Percentiles rank a stretch among this genome's conserved stretches.
These are phyloP conservation scores for Phycomyces nitens DNA, from an alignment of 192 early-diverging fungal genomes.

Conservation along the genomic window DNA sequence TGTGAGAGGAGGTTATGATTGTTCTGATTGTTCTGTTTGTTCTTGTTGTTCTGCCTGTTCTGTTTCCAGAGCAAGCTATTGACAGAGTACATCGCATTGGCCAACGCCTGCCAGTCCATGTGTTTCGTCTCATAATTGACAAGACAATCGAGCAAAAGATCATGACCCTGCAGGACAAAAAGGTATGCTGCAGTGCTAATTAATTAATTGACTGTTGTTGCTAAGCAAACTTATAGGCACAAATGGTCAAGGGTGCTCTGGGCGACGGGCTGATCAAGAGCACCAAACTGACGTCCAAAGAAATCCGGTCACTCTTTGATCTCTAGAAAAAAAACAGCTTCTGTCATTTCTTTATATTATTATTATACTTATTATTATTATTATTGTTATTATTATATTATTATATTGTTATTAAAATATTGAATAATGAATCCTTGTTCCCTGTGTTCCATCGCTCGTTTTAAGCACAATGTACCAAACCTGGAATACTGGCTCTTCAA, in stretches of 20 bases:
- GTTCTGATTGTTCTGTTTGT: too few species aligned
- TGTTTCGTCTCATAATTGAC: constrained; percentile 64
- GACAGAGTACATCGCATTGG: constrained; percentile 82
- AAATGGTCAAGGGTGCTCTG: constrained; percentile 31
- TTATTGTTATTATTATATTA: too few species aligned
- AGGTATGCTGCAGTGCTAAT: too few species aligned
- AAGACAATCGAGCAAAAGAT: constrained; percentile 87
- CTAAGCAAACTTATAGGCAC: too few species aligned
- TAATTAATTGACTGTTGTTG: too few species aligned
- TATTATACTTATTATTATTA: not conserved
- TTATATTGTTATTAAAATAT: too few species aligned
- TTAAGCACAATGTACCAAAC: too few species aligned
- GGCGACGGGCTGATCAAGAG: constrained; percentile 22
- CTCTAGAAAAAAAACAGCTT: constrained; percentile 2
- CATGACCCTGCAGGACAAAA: constrained; percentile 72
- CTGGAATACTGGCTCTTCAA: too few species aligned
- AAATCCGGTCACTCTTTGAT: constrained; percentile 30
- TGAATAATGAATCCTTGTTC: too few species aligned
- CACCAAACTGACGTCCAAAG: constrained; percentile 30
- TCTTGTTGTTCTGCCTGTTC: too few species aligned
- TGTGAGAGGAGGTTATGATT: not conserved
- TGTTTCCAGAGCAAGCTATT: constrained; percentile 58
- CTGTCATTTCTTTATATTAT: constrained; percentile 1
- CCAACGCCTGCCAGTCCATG: constrained; percentile 59
- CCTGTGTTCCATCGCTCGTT: too few species aligned